Conservation (phyloP, 2,329 filamentous ascomycete genomes). For the Pyrenochaeta sp. region DNA sequence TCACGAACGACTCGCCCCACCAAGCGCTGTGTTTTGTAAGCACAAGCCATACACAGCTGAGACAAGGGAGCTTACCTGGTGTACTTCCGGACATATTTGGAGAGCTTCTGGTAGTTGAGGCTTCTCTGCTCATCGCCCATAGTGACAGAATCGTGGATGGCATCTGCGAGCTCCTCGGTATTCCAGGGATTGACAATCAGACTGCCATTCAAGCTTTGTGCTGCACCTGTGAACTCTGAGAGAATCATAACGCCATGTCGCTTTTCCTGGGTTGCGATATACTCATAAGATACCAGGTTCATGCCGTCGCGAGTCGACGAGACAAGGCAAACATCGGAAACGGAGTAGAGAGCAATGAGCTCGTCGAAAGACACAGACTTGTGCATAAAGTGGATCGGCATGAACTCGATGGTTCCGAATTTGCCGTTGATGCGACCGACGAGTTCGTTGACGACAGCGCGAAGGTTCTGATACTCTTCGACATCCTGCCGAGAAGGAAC, state of each 20-base stretch:
- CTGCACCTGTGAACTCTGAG: constrained; percentile 94
- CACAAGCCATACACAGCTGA: neutral
- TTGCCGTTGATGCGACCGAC: constrained; percentile 97
- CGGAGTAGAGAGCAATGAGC: constrained; percentile 89
- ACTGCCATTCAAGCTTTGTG: constrained; percentile 91
- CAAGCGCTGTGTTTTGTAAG: constrained; percentile 69
- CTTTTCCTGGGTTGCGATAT: constrained; percentile 91
- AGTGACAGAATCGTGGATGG: constrained; percentile 94
- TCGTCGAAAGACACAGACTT: constrained; percentile 96
- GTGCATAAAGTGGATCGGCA: constrained; percentile 98
- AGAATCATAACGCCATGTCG: constrained; percentile 93
- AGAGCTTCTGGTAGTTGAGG: constrained; percentile 87
- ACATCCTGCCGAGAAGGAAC: constrained; percentile 95
- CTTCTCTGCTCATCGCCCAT: constrained; percentile 90
- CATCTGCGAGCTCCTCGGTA: constrained; percentile 90
- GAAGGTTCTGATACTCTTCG: constrained; percentile 96
- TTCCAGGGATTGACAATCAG: constrained; percentile 99
- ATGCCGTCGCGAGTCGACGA: constrained; percentile 97
- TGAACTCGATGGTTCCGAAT: constrained; percentile 97
- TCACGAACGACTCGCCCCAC: constrained; percentile 94
- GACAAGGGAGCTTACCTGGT: constrained; percentile 65
- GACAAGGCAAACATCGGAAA: constrained; percentile 90
- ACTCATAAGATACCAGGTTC: constrained; percentile 98
- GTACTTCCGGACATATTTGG: constrained; percentile 96
- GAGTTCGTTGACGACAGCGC: constrained; percentile 94